Evolutionary conservation across 495 filamentous ascomycete species (phyloP).

Genomic region (Talaromyces trachyspermus): DNA sequence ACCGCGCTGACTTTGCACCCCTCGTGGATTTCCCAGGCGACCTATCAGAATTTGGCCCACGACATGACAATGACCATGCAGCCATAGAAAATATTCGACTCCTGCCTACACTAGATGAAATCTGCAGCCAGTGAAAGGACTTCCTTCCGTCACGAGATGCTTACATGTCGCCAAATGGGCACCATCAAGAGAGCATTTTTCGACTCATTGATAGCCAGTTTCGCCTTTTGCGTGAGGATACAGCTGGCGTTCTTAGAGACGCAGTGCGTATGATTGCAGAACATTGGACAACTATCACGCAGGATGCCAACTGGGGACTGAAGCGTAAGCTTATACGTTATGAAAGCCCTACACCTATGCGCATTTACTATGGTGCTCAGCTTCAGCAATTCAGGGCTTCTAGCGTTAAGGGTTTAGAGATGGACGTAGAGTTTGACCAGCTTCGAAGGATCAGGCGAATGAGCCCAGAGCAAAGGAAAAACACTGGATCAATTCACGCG

Average conservation of each 20-base stretch:
- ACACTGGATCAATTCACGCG: constrained; percentile 6
- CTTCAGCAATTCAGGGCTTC: neutral
- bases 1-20: constrained; percentile 32
- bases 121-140: constrained; percentile 40
- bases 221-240: constrained; percentile 60
- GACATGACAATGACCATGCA: constrained; percentile 25
- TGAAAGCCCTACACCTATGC: constrained; percentile 9
- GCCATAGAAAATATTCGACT: constrained; percentile 4
- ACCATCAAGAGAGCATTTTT: constrained; percentile 47
- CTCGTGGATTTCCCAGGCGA: constrained; percentile 33
- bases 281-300: neutral
- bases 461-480: constrained; percentile 2
- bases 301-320: neutral
- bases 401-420: constrained; percentile 7
- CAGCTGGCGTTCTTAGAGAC: constrained; percentile 54
- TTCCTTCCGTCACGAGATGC: constrained; percentile 54
- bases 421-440: constrained; percentile 13
- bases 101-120: constrained; percentile 33
- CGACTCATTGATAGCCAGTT: constrained; percentile 59
- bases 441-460: neutral
- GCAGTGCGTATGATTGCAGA: constrained; percentile 23
- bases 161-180: constrained; percentile 31
- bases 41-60: too few species aligned
- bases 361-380: constrained; percentile 5
- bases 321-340: neutral